Conservation (phyloP, 352 stramenopile species). For the Globisporangium ultimum region DNA sequence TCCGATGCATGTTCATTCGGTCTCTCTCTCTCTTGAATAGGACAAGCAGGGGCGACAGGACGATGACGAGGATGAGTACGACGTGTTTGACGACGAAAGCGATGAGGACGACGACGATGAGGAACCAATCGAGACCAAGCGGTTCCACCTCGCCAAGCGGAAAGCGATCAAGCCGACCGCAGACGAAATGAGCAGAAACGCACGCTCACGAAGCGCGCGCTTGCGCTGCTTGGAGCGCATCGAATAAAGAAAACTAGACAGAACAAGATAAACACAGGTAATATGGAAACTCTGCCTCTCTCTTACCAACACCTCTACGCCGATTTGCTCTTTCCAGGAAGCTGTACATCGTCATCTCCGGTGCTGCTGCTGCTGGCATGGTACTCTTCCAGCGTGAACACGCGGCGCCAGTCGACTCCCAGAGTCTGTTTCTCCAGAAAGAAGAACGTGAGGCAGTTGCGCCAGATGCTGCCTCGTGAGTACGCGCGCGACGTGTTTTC, state of each 20-base stretch:
- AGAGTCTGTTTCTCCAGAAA: slow-evolving; percentile 17
- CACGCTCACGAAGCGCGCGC: slow-evolving; percentile 62
- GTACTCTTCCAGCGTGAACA: slow-evolving; percentile 63
- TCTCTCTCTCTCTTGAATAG: slow-evolving; percentile 17
- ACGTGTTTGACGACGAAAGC: slow-evolving; percentile 24
- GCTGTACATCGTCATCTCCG: background rate
- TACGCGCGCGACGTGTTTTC: slow-evolving; percentile 54
- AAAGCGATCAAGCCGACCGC: slow-evolving; percentile 66
- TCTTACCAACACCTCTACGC: slow-evolving; percentile 13
- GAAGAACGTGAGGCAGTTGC: slow-evolving; percentile 66
- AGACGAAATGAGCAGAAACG: slow-evolving; percentile 64
- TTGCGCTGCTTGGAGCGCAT: slow-evolving; percentile 72
- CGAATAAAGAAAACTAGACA: slow-evolving; percentile 18
- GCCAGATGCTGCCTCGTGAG: slow-evolving; percentile 44
- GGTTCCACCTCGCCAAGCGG: slow-evolving; percentile 57
- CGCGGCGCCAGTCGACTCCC: slow-evolving; percentile 47
- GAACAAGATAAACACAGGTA: background rate
- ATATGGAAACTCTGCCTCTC: slow-evolving; percentile 1
- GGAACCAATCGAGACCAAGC: slow-evolving; percentile 21
- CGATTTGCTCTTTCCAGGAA: slow-evolving; percentile 20
- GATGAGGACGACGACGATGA: slow-evolving; percentile 18
- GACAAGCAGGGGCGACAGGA: slow-evolving; percentile 29
- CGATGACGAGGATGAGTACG: slow-evolving; percentile 20
- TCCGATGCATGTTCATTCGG: background rate
- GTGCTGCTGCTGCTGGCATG: background rate